Conservation (phyloP, 768 basidiomycete species). For the Russula emetica region DNA sequence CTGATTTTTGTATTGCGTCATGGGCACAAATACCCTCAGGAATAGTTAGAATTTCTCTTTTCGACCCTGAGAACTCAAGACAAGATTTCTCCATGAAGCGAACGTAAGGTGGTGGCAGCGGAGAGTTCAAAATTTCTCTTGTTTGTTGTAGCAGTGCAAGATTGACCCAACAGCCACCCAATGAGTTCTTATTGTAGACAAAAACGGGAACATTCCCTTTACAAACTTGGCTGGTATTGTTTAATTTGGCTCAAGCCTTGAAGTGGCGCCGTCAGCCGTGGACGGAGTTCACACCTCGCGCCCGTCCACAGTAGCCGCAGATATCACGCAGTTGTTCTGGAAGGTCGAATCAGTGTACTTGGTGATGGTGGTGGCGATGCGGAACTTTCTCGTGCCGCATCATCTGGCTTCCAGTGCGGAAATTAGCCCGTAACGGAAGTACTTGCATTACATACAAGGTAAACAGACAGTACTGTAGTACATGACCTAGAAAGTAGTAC, state of each 20-base stretch:
- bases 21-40: background rate
- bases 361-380: background rate
- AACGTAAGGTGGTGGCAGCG: background rate
- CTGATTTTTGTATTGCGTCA: background rate
- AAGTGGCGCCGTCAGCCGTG: no score
- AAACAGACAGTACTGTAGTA: no score
- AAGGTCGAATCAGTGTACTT: background rate
- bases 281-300: background rate
- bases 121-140: no score
- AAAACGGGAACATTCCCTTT: no score
- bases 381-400: slow-evolving; percentile 41
- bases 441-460: background rate
- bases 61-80: background rate
- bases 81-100: background rate
- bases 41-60: background rate
- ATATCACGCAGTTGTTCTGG: slow-evolving; percentile 45
- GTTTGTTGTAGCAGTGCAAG: no score
- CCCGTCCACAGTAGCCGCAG: slow-evolving; percentile 36
- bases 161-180: no score
- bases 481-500: no score
- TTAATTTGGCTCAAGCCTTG: no score
- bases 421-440: slow-evolving; percentile 19
- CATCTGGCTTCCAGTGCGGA: slow-evolving; percentile 36
- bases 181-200: no score
- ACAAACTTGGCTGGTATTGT: no score